Evolutionary conservation across 495 filamentous ascomycete genomes (phyloP).

Genomic region (Chaetomium tenue): DNA sequence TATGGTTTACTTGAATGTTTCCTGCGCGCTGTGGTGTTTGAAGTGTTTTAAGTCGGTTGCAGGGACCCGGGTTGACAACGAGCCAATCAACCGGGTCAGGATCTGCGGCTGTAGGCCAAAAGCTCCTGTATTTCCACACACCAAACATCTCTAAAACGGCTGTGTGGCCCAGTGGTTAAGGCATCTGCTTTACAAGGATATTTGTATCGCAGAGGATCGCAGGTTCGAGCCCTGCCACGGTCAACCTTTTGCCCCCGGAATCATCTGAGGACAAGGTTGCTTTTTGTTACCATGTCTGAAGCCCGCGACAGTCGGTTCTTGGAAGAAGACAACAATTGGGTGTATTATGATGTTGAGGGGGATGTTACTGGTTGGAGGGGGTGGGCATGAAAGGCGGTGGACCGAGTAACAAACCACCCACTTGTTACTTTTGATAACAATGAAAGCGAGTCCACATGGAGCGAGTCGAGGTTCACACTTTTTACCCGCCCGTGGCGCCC

Average conservation of each 20-base stretch:
- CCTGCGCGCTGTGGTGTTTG: neutral
- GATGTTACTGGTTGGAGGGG: neutral
- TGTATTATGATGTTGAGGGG: neutral
- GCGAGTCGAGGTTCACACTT: neutral
- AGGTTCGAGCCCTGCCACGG: conserved; percentile 53
- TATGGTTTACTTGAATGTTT: neutral
- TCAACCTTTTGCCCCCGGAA: conserved; percentile 26
- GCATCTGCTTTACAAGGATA: conserved; percentile 42
- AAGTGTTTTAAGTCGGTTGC: neutral
- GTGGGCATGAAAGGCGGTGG: too few relatives aligned
- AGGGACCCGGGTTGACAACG: neutral
- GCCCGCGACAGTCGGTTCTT: neutral
- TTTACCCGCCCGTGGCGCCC: neutral
- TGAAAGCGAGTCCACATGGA: neutral
- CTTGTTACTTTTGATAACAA: neutral
- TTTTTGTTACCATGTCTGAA: neutral
- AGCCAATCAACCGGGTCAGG: neutral
- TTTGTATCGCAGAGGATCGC: conserved; percentile 43
- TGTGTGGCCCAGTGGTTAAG: conserved; percentile 45
- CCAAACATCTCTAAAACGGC: conserved; percentile 16
- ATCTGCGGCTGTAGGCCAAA: neutral
- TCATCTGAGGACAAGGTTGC: too few relatives aligned
- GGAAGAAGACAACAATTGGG: neutral
- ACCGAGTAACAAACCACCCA: too few relatives aligned
- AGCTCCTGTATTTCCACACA: too few relatives aligned